A percentile compares a stretch with the other conserved stretches of the same genome.
phyloP scores from a whole-genome alignment of 345 rosid species.

The Sonneratia caseolaris region DNA sequence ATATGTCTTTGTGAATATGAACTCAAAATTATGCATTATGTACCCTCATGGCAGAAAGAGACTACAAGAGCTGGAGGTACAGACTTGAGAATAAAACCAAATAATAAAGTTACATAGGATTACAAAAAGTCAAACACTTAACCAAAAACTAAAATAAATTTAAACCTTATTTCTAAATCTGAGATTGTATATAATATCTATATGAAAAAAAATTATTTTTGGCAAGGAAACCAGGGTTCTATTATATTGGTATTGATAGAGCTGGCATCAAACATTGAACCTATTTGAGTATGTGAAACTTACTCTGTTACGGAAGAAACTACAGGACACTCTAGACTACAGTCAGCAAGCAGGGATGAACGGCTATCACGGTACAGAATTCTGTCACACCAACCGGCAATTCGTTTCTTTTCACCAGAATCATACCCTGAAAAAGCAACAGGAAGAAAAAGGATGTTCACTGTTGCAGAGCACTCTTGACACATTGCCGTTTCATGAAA shows the following conservation, averaged over 20 bases:
- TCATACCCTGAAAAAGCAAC: conserved; percentile 58
- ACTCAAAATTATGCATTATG: neutral
- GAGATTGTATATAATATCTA: too few species aligned
- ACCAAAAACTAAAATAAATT: neutral
- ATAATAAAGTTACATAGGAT: neutral
- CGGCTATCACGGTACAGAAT: conserved; percentile 87
- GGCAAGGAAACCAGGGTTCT: neutral
- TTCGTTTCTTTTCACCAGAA: conserved; percentile 94
- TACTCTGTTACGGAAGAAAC: conserved; percentile 63
- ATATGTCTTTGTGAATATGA: neutral
- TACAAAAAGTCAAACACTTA: neutral
- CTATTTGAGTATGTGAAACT: conserved; percentile 9
- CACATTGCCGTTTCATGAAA: neutral
- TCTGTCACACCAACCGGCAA: conserved; percentile 99
- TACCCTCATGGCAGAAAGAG: neutral
- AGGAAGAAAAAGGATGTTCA: neutral
- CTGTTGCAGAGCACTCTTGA: neutral
- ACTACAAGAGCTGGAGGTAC: neutral
- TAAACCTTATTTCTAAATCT: neutral
- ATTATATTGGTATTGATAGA: neutral
- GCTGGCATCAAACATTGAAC: neutral
- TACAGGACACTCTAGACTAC: conserved; percentile 85
- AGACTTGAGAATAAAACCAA: neutral
- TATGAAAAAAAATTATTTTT: too few species aligned
- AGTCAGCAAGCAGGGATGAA: conserved; percentile 35